phyloP scores from a whole-genome alignment of 345 rosid genomes.

The Cardamine chenopodiifolia region DNA sequence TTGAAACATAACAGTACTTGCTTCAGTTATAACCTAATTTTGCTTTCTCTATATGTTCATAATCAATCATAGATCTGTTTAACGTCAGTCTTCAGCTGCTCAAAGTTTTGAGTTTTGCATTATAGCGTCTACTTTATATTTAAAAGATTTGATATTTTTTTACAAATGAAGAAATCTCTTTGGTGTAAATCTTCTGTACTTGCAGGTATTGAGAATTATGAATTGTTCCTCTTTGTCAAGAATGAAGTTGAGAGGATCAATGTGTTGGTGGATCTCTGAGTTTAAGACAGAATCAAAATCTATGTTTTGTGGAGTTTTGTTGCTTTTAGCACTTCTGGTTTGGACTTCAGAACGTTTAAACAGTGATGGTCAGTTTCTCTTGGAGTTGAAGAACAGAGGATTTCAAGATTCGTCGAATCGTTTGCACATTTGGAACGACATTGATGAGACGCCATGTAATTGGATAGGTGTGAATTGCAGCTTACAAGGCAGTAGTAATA shows the following conservation, averaged over 20 bases:
- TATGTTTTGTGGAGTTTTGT: slow-evolving; percentile 41
- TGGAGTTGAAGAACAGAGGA: slow-evolving; percentile 59
- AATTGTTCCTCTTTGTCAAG: slow-evolving; percentile 3
- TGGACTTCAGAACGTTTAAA: slow-evolving; percentile 58
- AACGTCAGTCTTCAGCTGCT: neutral
- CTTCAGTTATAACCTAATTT: neutral
- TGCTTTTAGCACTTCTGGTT: slow-evolving; percentile 47
- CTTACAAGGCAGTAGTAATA: slow-evolving; percentile 40
- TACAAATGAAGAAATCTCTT: neutral
- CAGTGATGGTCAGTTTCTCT: slow-evolving; percentile 66
- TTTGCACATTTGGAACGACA: slow-evolving; percentile 66
- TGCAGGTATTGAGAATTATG: slow-evolving; percentile 31
- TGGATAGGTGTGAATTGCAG: slow-evolving; percentile 91
- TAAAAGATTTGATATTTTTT: slow-evolving; percentile 5
- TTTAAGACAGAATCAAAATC: slow-evolving; percentile 13
- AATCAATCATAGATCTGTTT: slow-evolving; percentile 30
- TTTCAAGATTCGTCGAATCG: slow-evolving; percentile 53
- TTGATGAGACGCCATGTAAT: slow-evolving; percentile 72
- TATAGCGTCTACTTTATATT: neutral
- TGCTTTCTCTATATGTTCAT: neutral
- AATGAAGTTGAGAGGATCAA: slow-evolving; percentile 30
- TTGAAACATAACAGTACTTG: slow-evolving; percentile 3
- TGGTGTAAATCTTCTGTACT: slow-evolving; percentile 21
- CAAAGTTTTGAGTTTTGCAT: slow-evolving; percentile 12
- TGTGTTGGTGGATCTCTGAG: slow-evolving; percentile 45